These are phyloP conservation scores for Daldinia childiae DNA, from an alignment of 495 filamentous ascomycete species.

Conservation along the genomic window DNA sequence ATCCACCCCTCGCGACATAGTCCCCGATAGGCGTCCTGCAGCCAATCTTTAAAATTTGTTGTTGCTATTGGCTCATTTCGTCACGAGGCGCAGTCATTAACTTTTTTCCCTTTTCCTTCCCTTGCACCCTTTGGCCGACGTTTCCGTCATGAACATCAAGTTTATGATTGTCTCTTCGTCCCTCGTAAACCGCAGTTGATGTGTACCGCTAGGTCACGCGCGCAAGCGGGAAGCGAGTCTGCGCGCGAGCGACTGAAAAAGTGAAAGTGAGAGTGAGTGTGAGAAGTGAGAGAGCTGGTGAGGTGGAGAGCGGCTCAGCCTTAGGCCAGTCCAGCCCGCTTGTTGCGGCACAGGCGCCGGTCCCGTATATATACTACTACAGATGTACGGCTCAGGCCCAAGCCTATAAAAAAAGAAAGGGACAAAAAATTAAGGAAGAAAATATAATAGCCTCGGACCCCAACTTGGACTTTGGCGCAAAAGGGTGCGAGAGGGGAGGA, in stretches of 20 bases:
- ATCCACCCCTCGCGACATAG: slow-evolving; percentile 34
- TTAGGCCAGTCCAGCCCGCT: slow-evolving; percentile 33
- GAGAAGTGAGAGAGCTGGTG: slow-evolving; percentile 42
- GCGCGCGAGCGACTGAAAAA: slow-evolving; percentile 25
- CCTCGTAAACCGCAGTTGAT: slow-evolving; percentile 45
- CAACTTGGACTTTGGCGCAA: slow-evolving; percentile 34
- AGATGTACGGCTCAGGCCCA: slow-evolving; percentile 24
- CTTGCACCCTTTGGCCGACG: slow-evolving; percentile 30
- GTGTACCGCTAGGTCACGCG: slow-evolving; percentile 36
- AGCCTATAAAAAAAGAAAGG: slow-evolving; percentile 22
- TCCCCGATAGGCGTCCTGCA: slow-evolving; percentile 42
- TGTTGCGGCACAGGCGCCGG: slow-evolving; percentile 37
- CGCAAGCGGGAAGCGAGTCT: slow-evolving; percentile 45
- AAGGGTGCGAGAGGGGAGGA: slow-evolving; percentile 32
- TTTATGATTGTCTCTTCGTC: slow-evolving; percentile 38
- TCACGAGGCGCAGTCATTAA: slow-evolving; percentile 40
- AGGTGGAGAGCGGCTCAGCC: slow-evolving; percentile 43
- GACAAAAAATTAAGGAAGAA: not conserved
- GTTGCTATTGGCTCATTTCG: slow-evolving; percentile 42
- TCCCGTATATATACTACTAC: slow-evolving; percentile 31
- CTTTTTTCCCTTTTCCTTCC: slow-evolving; percentile 18
- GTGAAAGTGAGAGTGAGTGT: slow-evolving; percentile 18
- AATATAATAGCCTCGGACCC: slow-evolving; percentile 17
- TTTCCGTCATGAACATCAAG: slow-evolving; percentile 41
- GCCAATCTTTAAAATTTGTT: slow-evolving; percentile 44